phyloP scores from a whole-genome alignment of 1,284 basidiomycete species.

The Wallemia mellicola region DNA sequence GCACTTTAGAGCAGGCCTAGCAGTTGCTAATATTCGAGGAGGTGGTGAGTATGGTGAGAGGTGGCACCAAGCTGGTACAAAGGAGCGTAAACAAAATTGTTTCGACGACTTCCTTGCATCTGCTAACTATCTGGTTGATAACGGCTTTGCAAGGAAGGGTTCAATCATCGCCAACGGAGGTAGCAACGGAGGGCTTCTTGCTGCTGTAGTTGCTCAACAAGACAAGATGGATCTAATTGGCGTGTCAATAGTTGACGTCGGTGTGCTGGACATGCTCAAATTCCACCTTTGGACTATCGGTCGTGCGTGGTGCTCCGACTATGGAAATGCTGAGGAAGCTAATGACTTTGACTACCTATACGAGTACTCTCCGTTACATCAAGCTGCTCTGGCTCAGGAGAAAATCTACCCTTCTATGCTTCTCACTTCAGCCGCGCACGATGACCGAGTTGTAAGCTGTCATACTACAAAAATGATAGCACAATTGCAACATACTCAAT shows the following conservation, averaged over 20 bases:
- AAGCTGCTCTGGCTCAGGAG: conserved; percentile 23
- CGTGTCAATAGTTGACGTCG: conserved; percentile 47
- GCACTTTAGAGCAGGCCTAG: conserved; percentile 40
- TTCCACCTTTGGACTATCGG: conserved; percentile 45
- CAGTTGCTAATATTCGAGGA: conserved; percentile 47
- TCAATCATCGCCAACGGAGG: conserved; percentile 49
- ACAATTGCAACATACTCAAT: conserved; percentile 31
- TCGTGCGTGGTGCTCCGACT: conserved; percentile 48
- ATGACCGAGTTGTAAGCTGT: conserved; percentile 48
- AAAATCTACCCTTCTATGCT: conserved; percentile 33
- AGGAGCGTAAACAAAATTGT: conserved; percentile 23
- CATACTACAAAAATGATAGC: conserved; percentile 55
- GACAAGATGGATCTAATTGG: conserved; percentile 47
- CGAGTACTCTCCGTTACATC: conserved; percentile 45
- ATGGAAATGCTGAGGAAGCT: conserved; percentile 41
- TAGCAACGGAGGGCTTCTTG: conserved; percentile 34
- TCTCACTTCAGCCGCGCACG: conserved; percentile 21
- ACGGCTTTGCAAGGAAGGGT: conserved; percentile 35
- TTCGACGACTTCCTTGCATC: conserved; percentile 57
- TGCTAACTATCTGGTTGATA: conserved; percentile 34
- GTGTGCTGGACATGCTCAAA: conserved; percentile 51
- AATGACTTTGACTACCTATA: conserved; percentile 54
- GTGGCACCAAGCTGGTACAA: conserved; percentile 5
- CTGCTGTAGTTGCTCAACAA: conserved; percentile 18
- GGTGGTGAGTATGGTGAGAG: conserved; percentile 51